phyloP scores from a whole-genome alignment of 805 yeast genomes.

The Osmozyma mogii region DNA sequence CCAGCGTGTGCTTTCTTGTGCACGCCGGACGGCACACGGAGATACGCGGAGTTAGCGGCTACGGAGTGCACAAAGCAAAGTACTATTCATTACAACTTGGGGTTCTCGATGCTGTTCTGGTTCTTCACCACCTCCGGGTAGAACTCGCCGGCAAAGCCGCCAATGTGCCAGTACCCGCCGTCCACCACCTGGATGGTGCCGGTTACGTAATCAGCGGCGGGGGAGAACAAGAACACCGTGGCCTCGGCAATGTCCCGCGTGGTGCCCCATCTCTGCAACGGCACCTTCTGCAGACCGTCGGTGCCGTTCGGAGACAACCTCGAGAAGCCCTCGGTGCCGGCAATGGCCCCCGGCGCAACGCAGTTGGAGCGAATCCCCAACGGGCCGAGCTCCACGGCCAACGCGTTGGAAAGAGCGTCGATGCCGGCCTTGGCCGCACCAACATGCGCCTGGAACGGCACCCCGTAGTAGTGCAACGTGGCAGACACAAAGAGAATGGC shows the following conservation, averaged over 20 bases:
- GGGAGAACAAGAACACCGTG: conserved; percentile 76
- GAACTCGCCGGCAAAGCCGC: conserved; percentile 28
- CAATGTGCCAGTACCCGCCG: conserved; percentile 87
- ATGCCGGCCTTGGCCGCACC: conserved; percentile 95
- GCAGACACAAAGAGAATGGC: conserved; percentile 74
- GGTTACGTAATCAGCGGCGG: conserved; percentile 69
- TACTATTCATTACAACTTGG: conserved; percentile 13
- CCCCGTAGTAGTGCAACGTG: conserved; percentile 82
- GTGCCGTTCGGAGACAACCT: conserved; percentile 40
- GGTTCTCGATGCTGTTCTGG: conserved; percentile 19
- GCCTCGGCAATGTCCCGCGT: conserved; percentile 80
- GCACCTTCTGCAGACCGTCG: conserved; percentile 37
- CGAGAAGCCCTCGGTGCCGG: conserved; percentile 76
- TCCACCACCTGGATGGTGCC: conserved; percentile 81
- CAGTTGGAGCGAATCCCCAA: conserved; percentile 76
- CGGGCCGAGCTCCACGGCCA: conserved; percentile 91
- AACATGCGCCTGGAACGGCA: conserved; percentile 84
- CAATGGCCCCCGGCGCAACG: conserved; percentile 90
- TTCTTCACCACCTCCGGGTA: conserved; percentile 25
- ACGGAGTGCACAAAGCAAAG: background rate
- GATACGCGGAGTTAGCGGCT: background rate
- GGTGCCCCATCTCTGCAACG: conserved; percentile 61
- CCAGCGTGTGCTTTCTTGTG: conserved; percentile 4
- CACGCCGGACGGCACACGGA: conserved; percentile 1
- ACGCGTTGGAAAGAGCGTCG: conserved; percentile 75